Conservation (phyloP, 2,329 filamentous ascomycete species). For the Pyrenochaeta sp. region DNA sequence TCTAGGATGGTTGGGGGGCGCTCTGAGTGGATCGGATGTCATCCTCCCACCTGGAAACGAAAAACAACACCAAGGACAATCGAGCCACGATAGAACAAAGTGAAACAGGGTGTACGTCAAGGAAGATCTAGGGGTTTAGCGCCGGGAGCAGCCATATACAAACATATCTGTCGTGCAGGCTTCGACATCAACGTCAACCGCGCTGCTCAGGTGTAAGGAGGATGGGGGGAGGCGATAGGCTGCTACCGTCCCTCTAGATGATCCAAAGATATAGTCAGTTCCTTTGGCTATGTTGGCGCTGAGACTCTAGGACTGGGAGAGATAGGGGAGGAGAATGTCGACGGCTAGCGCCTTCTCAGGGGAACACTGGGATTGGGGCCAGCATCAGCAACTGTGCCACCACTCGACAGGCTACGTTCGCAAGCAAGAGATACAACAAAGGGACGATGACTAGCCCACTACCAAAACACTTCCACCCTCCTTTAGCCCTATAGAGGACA, state of each 20-base stretch:
- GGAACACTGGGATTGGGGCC: too few relatives aligned
- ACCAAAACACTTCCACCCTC: too few relatives aligned
- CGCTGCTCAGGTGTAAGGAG: too few relatives aligned
- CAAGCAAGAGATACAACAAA: too few relatives aligned
- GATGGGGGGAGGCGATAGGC: constrained; percentile 2
- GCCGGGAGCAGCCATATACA: neutral
- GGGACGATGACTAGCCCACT: too few relatives aligned
- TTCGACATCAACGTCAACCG: too few relatives aligned
- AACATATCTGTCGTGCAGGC: neutral
- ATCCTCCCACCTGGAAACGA: neutral
- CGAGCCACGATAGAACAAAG: neutral
- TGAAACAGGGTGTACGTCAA: neutral
- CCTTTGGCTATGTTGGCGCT: neutral
- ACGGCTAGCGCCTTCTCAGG: too few relatives aligned
- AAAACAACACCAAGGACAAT: neutral
- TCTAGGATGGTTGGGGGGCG: neutral
- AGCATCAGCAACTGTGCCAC: too few relatives aligned
- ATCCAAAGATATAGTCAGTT: constrained; percentile 1
- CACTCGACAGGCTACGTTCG: too few relatives aligned
- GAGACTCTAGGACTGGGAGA: too few relatives aligned
- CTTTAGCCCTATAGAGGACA: too few relatives aligned
- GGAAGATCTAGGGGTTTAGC: neutral
- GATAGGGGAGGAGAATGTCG: too few relatives aligned
- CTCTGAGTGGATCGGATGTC: neutral
- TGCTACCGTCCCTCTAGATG: neutral